Evolutionary conservation across 805 yeast genomes (phyloP), one percentile per base, ranked within the genome.

Genomic region (Kluyveromyces nonfermentans): DNA sequence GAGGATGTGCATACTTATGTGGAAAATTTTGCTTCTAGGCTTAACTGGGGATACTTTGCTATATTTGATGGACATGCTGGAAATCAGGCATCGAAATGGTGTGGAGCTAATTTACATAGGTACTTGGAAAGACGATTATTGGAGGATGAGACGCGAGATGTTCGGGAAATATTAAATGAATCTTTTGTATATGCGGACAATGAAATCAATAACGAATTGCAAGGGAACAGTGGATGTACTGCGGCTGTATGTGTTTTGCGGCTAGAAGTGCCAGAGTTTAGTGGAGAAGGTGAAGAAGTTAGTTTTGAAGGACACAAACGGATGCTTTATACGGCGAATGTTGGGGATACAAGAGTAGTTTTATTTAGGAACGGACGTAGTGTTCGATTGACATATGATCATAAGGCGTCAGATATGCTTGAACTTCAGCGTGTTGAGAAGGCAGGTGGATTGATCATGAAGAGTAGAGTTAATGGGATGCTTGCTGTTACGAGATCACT

Each of bases 1-100:
- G 98, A 90, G 60, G 98, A 90, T 62, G 93, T 90, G 7, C 97
- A 90, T 62, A 85, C 94, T 0, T 86, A 84, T 55, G 87, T 88
- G 33, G 88, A 93, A 51, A 88, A 89, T 67, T 89, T 85, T 68
- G 93, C 89, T n/a, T 95, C 86, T 53, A 63, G 87, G 45, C 68
- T 83, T 25, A 96, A 88, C 60, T 84, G 95, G 83, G 97, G 96
- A 2, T 90, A 85, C 60, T 88, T 90, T 73, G 97, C 94, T 15
- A 74, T 90, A 1, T 90, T 88, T 64, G 98, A 90, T 64, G 98
- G 98, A 9, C 98, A 90, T 65, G 97, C 97, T 2, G 98, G 98
- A 18, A 79, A 79, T 44, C 86, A 80, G 52, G 82, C 95, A 7
- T 95, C 98, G 1, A 77, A 90, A 55, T 89, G 95, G 94, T 88